phyloP scores from a whole-genome alignment of 441 rosid species.

The Manihot esculenta region DNA sequence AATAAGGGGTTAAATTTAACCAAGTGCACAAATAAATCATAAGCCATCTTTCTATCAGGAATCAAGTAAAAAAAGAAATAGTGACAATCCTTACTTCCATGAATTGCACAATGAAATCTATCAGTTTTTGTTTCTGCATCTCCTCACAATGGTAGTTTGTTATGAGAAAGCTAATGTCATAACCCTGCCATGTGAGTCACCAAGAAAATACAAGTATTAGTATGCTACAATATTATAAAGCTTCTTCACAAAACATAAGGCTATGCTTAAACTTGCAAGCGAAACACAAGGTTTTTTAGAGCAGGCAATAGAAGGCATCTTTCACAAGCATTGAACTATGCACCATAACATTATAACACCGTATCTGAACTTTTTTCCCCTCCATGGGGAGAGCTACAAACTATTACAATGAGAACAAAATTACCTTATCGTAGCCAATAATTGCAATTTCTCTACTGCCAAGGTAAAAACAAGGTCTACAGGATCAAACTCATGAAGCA shows the following conservation, averaged over 20 bases:
- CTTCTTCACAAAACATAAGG: background rate
- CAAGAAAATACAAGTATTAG: background rate
- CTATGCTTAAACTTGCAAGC: background rate
- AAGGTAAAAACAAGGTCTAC: background rate
- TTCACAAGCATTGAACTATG: background rate
- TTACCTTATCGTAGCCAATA: background rate
- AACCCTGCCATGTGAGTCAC: constrained; percentile 52
- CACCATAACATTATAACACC: no score
- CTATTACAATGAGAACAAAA: background rate
- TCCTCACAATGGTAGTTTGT: constrained; percentile 98
- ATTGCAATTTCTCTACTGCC: background rate
- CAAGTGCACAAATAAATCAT: background rate
- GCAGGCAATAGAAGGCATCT: background rate
- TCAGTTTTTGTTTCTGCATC: constrained; percentile 94
- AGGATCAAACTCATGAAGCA: background rate
- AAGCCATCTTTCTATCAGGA: background rate
- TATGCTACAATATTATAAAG: background rate
- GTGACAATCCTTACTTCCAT: constrained; percentile 76
- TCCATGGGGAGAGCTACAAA: background rate
- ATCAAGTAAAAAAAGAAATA: background rate
- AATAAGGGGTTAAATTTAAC: background rate
- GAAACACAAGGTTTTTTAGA: no score
- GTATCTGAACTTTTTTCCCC: background rate
- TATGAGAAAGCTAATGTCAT: constrained; percentile 93
- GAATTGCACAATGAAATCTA: constrained; percentile 91